Evolutionary conservation across 257 asterid genomes (phyloP).

Genomic region (Solanum chilense): DNA sequence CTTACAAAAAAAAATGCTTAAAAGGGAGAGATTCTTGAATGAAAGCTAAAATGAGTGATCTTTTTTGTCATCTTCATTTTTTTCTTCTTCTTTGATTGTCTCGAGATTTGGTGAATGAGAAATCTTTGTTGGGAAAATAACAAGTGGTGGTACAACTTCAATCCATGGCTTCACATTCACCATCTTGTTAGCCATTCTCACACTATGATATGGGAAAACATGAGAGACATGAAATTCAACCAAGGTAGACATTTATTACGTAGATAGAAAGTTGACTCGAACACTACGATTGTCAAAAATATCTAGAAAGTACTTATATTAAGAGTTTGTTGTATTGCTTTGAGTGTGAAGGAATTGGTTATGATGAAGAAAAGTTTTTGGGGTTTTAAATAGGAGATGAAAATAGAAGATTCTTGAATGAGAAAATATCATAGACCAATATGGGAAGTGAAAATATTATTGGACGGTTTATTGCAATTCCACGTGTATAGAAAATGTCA

Average conservation of each 20-base stretch:
- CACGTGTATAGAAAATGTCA: conserved; percentile 15
- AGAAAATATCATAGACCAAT: conserved; percentile 13
- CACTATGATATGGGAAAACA: neutral
- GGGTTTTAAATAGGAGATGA: conserved; percentile 15
- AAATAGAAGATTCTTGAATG: neutral
- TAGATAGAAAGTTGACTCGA: neutral
- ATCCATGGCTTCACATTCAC: conserved; percentile 7
- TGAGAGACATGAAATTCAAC: neutral
- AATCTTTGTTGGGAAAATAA: conserved; percentile 13
- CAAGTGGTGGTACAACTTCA: conserved; percentile 35
- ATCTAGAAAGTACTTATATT: neutral
- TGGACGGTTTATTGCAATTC: conserved; percentile 2
- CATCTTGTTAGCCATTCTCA: conserved; percentile 21
- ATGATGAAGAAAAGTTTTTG: neutral
- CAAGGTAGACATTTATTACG: neutral
- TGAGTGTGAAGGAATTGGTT: neutral
- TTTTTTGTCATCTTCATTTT: neutral
- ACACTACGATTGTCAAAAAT: neutral
- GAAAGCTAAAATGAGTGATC: neutral
- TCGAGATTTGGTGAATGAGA: conserved; percentile 36
- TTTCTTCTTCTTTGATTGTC: conserved; percentile 34
- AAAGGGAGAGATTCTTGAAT: neutral
- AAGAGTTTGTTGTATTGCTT: neutral
- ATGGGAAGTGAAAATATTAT: neutral
- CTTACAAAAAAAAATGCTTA: neutral